A percentile compares a stretch with the other conserved stretches of the same genome.
These are phyloP conservation scores for Madurella mycetomatis DNA, from an alignment of 2,329 filamentous ascomycete species.

Conservation along the genomic window DNA sequence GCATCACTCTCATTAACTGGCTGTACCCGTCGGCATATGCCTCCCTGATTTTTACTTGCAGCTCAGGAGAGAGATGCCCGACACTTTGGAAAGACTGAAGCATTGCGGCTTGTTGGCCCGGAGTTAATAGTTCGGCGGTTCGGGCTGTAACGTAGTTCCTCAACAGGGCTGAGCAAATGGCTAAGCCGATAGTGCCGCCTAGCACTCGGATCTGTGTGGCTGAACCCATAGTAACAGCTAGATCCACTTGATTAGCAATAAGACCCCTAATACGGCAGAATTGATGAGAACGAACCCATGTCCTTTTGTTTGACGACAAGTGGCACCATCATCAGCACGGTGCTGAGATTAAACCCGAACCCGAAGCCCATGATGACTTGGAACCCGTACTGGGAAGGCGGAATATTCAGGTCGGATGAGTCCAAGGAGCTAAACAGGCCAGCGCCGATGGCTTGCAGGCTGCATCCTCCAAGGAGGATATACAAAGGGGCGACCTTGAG, in stretches of 20 bases:
- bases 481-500: slow-evolving; percentile 31
- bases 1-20: slow-evolving; percentile 24
- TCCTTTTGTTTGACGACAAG: slow-evolving; percentile 31
- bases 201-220: slow-evolving; percentile 37
- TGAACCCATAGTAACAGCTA: slow-evolving; percentile 34
- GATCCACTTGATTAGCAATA: neutral
- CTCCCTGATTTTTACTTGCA: slow-evolving; percentile 10
- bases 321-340: slow-evolving; percentile 30
- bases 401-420: slow-evolving; percentile 13
- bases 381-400: slow-evolving; percentile 31
- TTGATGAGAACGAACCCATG: slow-evolving; percentile 21
- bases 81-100: slow-evolving; percentile 12
- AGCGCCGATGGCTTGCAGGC: slow-evolving; percentile 33
- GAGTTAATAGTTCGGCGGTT: slow-evolving; percentile 1
- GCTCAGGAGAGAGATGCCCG: slow-evolving; percentile 14
- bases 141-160: slow-evolving; percentile 10
- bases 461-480: slow-evolving; percentile 27
- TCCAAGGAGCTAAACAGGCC: slow-evolving; percentile 30
- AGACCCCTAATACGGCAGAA: neutral
- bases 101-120: neutral
- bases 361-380: slow-evolving; percentile 36
- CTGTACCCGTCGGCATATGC: slow-evolving; percentile 13
- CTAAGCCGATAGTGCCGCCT: slow-evolving; percentile 35
- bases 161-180: slow-evolving; percentile 29
- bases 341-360: slow-evolving; percentile 33